Evolutionary conservation across 306 rosid genomes (phyloP), one percentile per base, ranked within the genome.

Genomic region (Inga oerstediana): DNA sequence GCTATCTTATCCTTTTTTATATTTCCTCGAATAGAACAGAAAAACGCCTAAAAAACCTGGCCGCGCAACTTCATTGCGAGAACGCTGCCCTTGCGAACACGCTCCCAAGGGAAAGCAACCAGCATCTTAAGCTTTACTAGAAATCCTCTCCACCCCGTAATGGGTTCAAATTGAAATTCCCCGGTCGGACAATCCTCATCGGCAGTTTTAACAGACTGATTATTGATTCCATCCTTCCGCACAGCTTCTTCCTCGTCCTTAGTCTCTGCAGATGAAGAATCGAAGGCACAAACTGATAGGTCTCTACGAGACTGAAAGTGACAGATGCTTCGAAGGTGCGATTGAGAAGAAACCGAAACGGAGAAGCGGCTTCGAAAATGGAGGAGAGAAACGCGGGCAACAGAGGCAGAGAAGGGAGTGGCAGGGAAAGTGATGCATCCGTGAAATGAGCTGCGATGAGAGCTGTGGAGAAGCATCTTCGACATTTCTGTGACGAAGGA

Each of bases 51-150:
- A 46, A 17, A 85, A 82, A 95, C 99, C 98, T 91, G 92, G 86
- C 98, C 99, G 41, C 97, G 97, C 86, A 96, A 79, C 82, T 88
- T 92, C 92, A 96, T 85, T 17, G 91, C 87, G 75, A 92, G 87
- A n/a, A 96, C 90, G 69, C 90, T 87, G 72, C 94, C 97, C 75
- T 92, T 84, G 30, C 85, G 94, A 49, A 96, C 88, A 32, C 98
- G 99, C 79, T 91, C 89, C 97, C 97, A 93, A 6, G 99, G 99
- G 49, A 87, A 87, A 0, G 99, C 99, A 22, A 81, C 62, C 30
- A 96, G 88, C 94, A 91, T 91, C 77, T 77, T 89, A 37, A 96
- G 94, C 83, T 96, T 92, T n/a, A 91, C 94, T 43, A 81, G 13
- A 71, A 88, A 85, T 61, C 88, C 88, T 74, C 78, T 91, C 98